phyloP scores from a whole-genome alignment of 176 grass and related monocot genomes.

The Hyparrhenia diplandra region DNA sequence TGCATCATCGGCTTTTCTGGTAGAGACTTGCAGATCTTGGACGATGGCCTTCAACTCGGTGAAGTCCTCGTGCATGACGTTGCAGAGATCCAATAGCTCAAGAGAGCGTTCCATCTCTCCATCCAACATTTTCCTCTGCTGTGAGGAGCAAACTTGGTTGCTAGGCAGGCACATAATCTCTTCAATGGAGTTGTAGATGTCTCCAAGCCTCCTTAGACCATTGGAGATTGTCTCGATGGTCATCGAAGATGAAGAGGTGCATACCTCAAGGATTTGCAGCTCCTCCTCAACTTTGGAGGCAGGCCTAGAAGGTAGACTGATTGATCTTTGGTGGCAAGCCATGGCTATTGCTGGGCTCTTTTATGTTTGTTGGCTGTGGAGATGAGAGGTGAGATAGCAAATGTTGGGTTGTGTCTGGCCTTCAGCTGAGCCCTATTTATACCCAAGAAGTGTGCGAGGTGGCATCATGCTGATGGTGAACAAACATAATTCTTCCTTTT shows the following conservation, averaged over 20 bases:
- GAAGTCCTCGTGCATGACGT: constrained; percentile 35
- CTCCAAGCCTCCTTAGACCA: constrained; percentile 41
- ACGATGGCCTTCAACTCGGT: constrained; percentile 36
- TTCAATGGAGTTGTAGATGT: constrained; percentile 35
- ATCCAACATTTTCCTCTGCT: constrained; percentile 45
- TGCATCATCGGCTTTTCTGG: constrained; percentile 41
- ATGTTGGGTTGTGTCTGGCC: constrained; percentile 15
- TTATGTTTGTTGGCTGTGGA: constrained; percentile 2
- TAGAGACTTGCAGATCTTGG: constrained; percentile 39
- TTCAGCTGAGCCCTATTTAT: constrained; percentile 37
- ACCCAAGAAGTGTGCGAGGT: constrained; percentile 1
- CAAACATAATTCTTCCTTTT: background rate
- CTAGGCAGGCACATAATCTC: constrained; percentile 42
- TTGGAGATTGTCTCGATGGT: constrained; percentile 24
- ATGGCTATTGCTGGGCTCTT: constrained; percentile 18
- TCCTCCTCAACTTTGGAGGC: constrained; percentile 36
- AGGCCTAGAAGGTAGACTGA: constrained; percentile 40
- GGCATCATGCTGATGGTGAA: constrained; percentile 4
- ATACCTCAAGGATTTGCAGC: constrained; percentile 40
- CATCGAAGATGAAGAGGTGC: constrained; percentile 15
- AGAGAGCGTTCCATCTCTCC: constrained; percentile 42
- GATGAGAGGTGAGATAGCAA: background rate
- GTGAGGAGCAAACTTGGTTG: constrained; percentile 29
- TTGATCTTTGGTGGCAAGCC: constrained; percentile 50
- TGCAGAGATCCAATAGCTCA: constrained; percentile 51